These are phyloP conservation scores for Bimuria novae-zelandiae DNA, from an alignment of 2,329 filamentous ascomycete genomes.

Conservation along the genomic window DNA sequence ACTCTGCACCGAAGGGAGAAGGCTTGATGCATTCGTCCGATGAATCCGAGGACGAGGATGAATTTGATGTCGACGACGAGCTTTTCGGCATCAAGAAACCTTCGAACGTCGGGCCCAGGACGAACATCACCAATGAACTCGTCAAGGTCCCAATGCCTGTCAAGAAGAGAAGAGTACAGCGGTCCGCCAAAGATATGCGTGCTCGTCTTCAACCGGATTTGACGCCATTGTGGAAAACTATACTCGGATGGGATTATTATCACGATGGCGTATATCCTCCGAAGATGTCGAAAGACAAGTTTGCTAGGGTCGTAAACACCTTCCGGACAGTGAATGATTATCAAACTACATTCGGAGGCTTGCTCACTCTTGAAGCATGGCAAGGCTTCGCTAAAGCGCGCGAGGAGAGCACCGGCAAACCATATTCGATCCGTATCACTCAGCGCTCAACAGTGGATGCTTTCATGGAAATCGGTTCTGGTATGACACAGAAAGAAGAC, in stretches of 20 bases:
- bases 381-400: slow-evolving; percentile 88
- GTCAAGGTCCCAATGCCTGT: slow-evolving; percentile 66
- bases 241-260: slow-evolving; percentile 95
- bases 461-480: slow-evolving; percentile 88
- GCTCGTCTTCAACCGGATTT: slow-evolving; percentile 90
- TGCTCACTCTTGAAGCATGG: slow-evolving; percentile 94
- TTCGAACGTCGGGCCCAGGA: slow-evolving; percentile 43
- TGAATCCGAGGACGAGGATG: slow-evolving; percentile 62
- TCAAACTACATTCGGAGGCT: slow-evolving; percentile 84
- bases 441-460: slow-evolving; percentile 89
- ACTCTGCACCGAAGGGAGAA: slow-evolving; percentile 73
- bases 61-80: slow-evolving; percentile 67
- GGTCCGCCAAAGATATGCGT: slow-evolving; percentile 91
- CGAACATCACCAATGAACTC: slow-evolving; percentile 42
- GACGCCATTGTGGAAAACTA: slow-evolving; percentile 79
- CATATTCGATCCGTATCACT: slow-evolving; percentile 85
- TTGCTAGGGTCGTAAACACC: slow-evolving; percentile 74
- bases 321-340: slow-evolving; percentile 81
- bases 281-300: slow-evolving; percentile 65
- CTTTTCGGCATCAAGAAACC: slow-evolving; percentile 65
- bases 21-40: slow-evolving; percentile 91
- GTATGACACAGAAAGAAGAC: slow-evolving; percentile 71
- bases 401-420: slow-evolving; percentile 78
- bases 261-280: slow-evolving; percentile 86
- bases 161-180: slow-evolving; percentile 78